These are phyloP conservation scores for Kwoniella botswanensis DNA, from an alignment of 768 basidiomycete species.

Conservation along the genomic window DNA sequence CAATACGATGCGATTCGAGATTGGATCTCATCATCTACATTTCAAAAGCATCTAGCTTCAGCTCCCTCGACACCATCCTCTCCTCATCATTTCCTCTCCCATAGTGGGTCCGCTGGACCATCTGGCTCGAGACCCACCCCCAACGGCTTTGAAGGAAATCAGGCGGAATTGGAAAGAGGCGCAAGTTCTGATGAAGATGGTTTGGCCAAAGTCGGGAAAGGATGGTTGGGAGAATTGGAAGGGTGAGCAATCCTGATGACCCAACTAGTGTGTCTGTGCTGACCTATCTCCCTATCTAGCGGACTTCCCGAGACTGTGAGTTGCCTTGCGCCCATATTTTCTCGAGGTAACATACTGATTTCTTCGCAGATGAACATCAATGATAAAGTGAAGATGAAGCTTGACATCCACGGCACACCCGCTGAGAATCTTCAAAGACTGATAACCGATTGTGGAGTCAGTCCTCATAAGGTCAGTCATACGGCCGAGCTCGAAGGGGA, in stretches of 20 bases:
- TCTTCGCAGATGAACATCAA: conserved; percentile 38
- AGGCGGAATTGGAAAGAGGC: conserved; percentile 13
- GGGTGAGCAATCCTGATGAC: conserved; percentile 27
- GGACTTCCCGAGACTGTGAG: conserved; percentile 48
- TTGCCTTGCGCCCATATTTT: not conserved
- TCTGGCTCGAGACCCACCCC: conserved; percentile 15
- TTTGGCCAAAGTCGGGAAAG: conserved; percentile 30
- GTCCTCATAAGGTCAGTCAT: conserved; percentile 69
- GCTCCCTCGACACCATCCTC: conserved; percentile 31
- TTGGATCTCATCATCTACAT: conserved; percentile 34
- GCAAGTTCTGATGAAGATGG: conserved; percentile 36
- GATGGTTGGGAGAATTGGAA: conserved; percentile 43
- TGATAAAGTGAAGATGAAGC: conserved; percentile 46
- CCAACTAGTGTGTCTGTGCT: not conserved
- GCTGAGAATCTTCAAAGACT: conserved; percentile 78
- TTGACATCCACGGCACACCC: conserved; percentile 61
- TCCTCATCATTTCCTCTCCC: conserved; percentile 20
- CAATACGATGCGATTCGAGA: conserved; percentile 46
- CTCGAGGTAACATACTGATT: not conserved
- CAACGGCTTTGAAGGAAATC: conserved; percentile 8
- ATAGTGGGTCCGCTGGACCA: conserved; percentile 4
- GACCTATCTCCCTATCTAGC: conserved; percentile 15
- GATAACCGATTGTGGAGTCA: conserved; percentile 89
- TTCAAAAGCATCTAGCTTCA: conserved; percentile 29
- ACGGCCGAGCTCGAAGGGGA: not conserved